A percentile compares a stretch with the other conserved stretches of the same genome.
Conservation (phyloP, 2,329 filamentous ascomycete species). For the Ascochyta clinopodiicola region DNA sequence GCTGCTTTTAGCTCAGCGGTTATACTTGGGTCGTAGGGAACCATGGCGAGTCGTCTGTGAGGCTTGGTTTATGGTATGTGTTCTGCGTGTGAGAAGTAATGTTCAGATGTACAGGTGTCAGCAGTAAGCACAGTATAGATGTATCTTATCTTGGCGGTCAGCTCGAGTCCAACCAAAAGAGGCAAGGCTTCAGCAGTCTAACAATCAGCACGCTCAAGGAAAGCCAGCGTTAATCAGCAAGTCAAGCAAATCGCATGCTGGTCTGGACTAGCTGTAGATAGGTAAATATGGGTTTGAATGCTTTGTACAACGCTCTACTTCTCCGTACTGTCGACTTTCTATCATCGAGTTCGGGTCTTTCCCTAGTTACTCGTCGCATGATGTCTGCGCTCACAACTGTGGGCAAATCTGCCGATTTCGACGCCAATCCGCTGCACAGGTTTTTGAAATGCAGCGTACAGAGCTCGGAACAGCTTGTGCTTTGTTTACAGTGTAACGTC, state of each 20-base stretch:
- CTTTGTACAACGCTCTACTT: slow-evolving; percentile 3
- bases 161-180: background rate
- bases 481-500: background rate
- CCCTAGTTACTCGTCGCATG: background rate
- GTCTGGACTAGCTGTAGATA: background rate
- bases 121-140: background rate
- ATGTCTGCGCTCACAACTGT: background rate
- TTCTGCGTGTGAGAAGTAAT: background rate
- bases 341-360: background rate
- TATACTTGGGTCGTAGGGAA: background rate
- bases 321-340: background rate
- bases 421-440: background rate
- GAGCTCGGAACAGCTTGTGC: background rate
- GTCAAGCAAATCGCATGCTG: background rate
- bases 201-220: background rate
- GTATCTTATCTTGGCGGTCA: background rate
- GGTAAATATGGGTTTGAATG: slow-evolving; percentile 2
- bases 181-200: background rate
- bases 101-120: background rate
- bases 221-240: background rate
- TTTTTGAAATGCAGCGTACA: background rate
- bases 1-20: slow-evolving; percentile 8
- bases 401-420: background rate
- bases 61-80: background rate
- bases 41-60: background rate